Base-by-base conservation (phyloP, 768 basidiomycete genomes). In the Amanita thiersii region DNA sequence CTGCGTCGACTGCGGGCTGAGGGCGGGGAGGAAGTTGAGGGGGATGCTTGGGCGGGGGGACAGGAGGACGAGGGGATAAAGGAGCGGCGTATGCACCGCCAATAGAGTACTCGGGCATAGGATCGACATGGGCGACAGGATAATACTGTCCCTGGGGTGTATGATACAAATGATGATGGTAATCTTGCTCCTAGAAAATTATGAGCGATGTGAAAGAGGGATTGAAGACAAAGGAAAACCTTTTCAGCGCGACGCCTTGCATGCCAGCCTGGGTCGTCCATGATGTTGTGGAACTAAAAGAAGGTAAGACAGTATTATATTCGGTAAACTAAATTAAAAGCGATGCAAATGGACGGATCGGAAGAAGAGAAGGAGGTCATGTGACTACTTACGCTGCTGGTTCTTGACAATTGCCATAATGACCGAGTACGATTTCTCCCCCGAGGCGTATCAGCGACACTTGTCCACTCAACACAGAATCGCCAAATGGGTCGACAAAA, bases 211-310 rank as follows among this genome's bases (percentile, higher is more conserved):
- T 26, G 34, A 25, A 14, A 29, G 33, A 39, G 37, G 21, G n/a
- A 18, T 21, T 21, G 26, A 41, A 7, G 51, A 35, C 37, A 23
- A 35, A 19, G 2, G 49, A 64, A 45, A 48, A 72, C 79, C 62
- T 71, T 72, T 39, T 71, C 63, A 2, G 80, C 87, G 47, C 72
- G 71, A 39, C 77, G 71, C 11, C 68, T 68, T 25, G 85, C 84
- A 50, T 73, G 73, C 86, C 86, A 89, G 43, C 87, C 88, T 40
- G 77, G 63, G 44, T 72, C 77, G 56, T 88, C 87, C 85, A 89
- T 87, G 31, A 17, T 4, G 29, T 36, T 17, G 36, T 10, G 19
- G n/a, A 29, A 24, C 12, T 15, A 14, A 11, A 24, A 37, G n/a
- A 43, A n/a, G 24, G 23, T 3, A 44, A 41, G 15, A 21, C 7